Evolutionary conservation across 2,329 filamentous ascomycete species (phyloP), one percentile per base, ranked within the genome.

Genomic region (Beauveria pseudobassiana): DNA sequence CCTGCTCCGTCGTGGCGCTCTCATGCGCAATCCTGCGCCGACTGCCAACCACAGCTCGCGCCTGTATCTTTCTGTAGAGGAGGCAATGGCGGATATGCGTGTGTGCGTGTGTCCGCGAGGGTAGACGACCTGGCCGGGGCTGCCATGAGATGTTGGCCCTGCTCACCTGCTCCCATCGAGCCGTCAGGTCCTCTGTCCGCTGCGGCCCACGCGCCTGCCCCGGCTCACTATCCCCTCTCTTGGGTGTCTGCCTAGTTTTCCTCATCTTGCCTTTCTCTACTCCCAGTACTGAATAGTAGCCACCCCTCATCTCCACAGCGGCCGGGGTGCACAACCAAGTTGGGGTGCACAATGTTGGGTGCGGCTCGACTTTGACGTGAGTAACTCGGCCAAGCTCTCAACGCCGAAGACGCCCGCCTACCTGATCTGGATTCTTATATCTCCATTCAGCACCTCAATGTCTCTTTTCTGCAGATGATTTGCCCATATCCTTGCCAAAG

Each of bases 121-220:
- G 56, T 38, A 50, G 38, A 51, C 48, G 56, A 51, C 20, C 6
- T 51, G 28, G 53, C 26, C 40, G 34, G 52, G 56, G 9, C 18
- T 50, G 30, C 30, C 22, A 30, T 18, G 18, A 34, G 16, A 57
- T 51, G 56, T 51, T 59, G 56, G 56, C 46, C 24, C 40, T 42
- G 51, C 56, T 62, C 51, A 54, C 62, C 52, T 50, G 62, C 61
- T 42, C 48, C 54, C 22, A 38, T 66, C 40, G 60, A 62, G 48
- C 38, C 34, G 18, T 51, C 56, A 40, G 30, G 18, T 18, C 28
- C 56, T 59, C 38, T 52, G 56, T n/a, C 22, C 34, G 20, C 14
- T 34, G 40, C 22, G 48, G 46, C 46, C 48, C 56, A 51, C 46
- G 34, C 34, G 45, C 20, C 34, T 38, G 34, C 12, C 34, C 34